phyloP scores from a whole-genome alignment of 257 asterid species.

The Solanum chilense region DNA sequence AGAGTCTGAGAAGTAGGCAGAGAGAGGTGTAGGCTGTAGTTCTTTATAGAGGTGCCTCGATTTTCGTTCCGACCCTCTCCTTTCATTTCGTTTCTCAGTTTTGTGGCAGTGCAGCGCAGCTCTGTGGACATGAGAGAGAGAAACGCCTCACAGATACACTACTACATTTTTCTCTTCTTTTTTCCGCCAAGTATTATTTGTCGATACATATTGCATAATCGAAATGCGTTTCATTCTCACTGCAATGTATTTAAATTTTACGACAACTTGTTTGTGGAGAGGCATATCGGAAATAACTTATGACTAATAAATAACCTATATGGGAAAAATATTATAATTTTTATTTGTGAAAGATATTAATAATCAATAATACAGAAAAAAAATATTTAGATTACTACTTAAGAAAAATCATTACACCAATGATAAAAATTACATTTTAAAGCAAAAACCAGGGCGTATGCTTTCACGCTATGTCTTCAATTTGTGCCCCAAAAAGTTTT shows the following conservation, averaged over 20 bases:
- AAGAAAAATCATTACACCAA: too few species aligned
- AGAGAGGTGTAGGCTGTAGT: slow-evolving; percentile 6
- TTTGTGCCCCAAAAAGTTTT: too few species aligned
- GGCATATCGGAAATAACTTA: not conserved
- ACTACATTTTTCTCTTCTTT: not conserved
- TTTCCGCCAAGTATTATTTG: not conserved
- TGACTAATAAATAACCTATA: not conserved
- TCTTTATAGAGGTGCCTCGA: slow-evolving; percentile 47
- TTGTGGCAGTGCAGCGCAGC: not conserved
- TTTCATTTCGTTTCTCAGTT: slow-evolving; percentile 6
- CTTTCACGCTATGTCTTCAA: too few species aligned
- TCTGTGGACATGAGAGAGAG: not conserved
- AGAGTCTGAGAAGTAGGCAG: slow-evolving; percentile 2
- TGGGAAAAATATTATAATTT: not conserved
- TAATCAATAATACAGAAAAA: not conserved
- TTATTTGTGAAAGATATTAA: not conserved
- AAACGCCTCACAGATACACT: not conserved
- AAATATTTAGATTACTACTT: too few species aligned
- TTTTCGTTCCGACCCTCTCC: slow-evolving; percentile 44
- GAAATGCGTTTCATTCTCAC: too few species aligned
- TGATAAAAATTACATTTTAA: too few species aligned
- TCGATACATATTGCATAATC: too few species aligned
- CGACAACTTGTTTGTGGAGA: not conserved
- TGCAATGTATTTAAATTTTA: not conserved
- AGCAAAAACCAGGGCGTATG: too few species aligned